phyloP scores from a whole-genome alignment of 2,329 filamentous ascomycete genomes.

The Colletotrichum viniferum region DNA sequence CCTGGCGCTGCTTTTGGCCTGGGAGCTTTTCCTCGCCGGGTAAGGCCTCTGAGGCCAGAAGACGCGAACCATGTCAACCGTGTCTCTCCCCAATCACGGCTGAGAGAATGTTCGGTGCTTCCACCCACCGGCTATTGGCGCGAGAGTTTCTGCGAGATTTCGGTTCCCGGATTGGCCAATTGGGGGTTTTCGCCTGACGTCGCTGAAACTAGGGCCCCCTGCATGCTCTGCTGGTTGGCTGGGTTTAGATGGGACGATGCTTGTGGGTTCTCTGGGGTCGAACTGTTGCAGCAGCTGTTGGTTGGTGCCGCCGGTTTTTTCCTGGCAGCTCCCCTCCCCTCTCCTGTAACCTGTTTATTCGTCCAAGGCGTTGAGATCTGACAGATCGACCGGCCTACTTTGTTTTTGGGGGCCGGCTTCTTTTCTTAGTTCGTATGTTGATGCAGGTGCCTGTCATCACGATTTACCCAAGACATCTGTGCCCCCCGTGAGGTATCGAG shows the following conservation, averaged over 20 bases:
- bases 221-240: neutral
- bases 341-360: neutral
- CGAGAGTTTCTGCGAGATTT: slow-evolving; percentile 18
- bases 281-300: neutral
- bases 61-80: neutral
- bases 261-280: slow-evolving; percentile 7
- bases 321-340: neutral
- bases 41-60: neutral
- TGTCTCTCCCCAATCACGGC: neutral
- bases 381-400: neutral
- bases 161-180: neutral
- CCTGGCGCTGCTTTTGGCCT: neutral
- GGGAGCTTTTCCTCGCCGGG: neutral
- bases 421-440: neutral
- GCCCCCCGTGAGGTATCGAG: neutral
- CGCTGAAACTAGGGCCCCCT: neutral
- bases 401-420: neutral
- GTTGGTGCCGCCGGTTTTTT: neutral
- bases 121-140: slow-evolving; percentile 11
- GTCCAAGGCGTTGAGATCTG: neutral
- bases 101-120: slow-evolving; percentile 2
- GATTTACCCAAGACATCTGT: neutral
- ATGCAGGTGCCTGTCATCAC: neutral
- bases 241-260: neutral
- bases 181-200: neutral